A percentile compares a stretch with the other conserved stretches of the same genome.
phyloP scores from a whole-genome alignment of 2,329 filamentous ascomycete genomes.

The Xylariaceae sp. region DNA sequence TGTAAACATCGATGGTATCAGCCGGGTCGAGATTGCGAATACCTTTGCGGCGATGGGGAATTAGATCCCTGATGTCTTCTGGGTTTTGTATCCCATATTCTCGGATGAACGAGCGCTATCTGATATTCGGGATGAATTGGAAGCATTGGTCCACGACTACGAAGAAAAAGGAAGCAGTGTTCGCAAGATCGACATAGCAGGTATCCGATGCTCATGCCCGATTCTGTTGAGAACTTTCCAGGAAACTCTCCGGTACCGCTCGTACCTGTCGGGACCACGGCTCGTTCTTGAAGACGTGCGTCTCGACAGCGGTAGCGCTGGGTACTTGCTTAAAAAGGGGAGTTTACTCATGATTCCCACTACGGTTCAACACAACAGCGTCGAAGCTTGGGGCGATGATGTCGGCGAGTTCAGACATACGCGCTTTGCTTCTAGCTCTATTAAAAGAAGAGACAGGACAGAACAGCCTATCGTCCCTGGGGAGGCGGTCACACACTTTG shows the following conservation, averaged over 20 bases:
- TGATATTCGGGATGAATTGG: slow-evolving; percentile 21
- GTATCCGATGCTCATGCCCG: slow-evolving; percentile 22
- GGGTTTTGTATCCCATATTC: slow-evolving; percentile 20
- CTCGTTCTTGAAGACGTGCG: slow-evolving; percentile 23
- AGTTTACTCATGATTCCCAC: slow-evolving; percentile 17
- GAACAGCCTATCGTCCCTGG: slow-evolving; percentile 7
- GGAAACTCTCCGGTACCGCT: slow-evolving; percentile 25
- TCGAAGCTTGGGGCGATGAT: slow-evolving; percentile 10
- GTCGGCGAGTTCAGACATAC: slow-evolving; percentile 9
- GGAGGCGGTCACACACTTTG: slow-evolving; percentile 13
- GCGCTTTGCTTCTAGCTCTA: slow-evolving; percentile 7
- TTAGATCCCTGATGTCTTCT: slow-evolving; percentile 1
- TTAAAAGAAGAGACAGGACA: background rate
- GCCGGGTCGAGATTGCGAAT: slow-evolving; percentile 23
- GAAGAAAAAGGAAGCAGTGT: slow-evolving; percentile 4
- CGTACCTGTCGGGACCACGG: slow-evolving; percentile 19
- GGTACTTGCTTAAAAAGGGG: slow-evolving; percentile 22
- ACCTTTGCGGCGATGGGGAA: slow-evolving; percentile 22
- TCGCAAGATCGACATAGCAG: slow-evolving; percentile 20
- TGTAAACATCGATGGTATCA: slow-evolving; percentile 20
- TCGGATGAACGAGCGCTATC: slow-evolving; percentile 18
- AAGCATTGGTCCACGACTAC: slow-evolving; percentile 9
- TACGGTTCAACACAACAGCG: slow-evolving; percentile 11
- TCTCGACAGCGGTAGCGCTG: slow-evolving; percentile 14
- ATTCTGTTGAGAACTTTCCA: slow-evolving; percentile 28